Evolutionary conservation across 139 green algal genomes (phyloP), one percentile per base, ranked within the genome.

Genomic region (Chlamydomonas urium): DNA sequence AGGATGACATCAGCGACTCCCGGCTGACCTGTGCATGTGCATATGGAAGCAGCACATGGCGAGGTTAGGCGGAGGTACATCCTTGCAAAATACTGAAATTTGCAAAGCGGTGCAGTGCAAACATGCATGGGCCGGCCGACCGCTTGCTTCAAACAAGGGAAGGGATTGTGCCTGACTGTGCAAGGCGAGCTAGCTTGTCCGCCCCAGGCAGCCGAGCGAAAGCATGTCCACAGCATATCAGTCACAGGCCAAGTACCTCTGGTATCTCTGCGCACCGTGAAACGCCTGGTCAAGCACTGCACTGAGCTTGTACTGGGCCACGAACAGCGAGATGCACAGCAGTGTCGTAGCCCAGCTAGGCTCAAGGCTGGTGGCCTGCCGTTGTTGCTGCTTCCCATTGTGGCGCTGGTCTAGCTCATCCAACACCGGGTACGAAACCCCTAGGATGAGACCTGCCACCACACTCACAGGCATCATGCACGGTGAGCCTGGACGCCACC

Each of bases 381-480:
- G 34, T 35, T 53, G 37, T 32, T 72, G 32, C 60, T 72, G 32
- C 34, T 58, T 10, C 35, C 31, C 4, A 14, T 31, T 4, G 21
- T 70, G 24, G 4, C 4, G 4, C 23, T 70, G 36, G 5, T 38
- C 59, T 38, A 65, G 70, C 42, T 56, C 69, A 48, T 84, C 78
- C 1, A 84, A 65, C 19, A 76, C 35, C 0, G 80, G 78, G 31
- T 80, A 63, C 1, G 45, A 36, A 3, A 83, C 53, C n/a, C 76
- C 81, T 2, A 87, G 65, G 38, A 87, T 75, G 35, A 83, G 29
- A 0, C 74, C 82, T 1, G 81, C 77, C 1, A 76, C 56, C 42
- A 50, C 10, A 50, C 8, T 24, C 10, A 24, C 8, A 50, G 10
- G 42, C 42, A 50, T 50, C 10, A 24, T 24, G 42, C 10, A 14